phyloP scores from a whole-genome alignment of 1,139 yeast species.

The Saccharomyces hybrid region DNA sequence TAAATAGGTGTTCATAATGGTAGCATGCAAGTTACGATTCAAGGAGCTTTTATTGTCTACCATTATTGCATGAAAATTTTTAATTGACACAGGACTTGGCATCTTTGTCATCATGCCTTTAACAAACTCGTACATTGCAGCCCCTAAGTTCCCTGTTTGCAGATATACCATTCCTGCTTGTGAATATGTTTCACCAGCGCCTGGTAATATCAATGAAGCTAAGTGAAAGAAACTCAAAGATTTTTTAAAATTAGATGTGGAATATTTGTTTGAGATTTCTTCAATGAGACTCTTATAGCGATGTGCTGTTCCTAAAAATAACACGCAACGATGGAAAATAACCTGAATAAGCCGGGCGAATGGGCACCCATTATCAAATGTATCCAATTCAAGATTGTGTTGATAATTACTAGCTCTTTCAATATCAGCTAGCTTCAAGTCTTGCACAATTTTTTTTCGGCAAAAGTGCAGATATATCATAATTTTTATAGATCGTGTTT shows the following conservation, averaged over 20 bases:
- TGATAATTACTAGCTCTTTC: slow-evolving; percentile 6
- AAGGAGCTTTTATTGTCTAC: slow-evolving; percentile 17
- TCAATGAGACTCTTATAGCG: slow-evolving; percentile 47
- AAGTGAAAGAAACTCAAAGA: slow-evolving; percentile 44
- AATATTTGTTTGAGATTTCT: slow-evolving; percentile 38
- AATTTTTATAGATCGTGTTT: slow-evolving; percentile 21
- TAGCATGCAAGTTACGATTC: slow-evolving; percentile 14
- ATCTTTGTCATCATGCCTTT: slow-evolving; percentile 53
- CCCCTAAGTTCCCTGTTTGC: slow-evolving; percentile 35
- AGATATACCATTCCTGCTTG: slow-evolving; percentile 55
- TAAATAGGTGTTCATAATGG: slow-evolving; percentile 13
- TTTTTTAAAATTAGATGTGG: slow-evolving; percentile 36
- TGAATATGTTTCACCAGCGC: slow-evolving; percentile 55
- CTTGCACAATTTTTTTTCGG: slow-evolving; percentile 15
- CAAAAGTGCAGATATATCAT: slow-evolving; percentile 14
- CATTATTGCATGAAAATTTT: slow-evolving; percentile 19
- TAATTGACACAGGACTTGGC: slow-evolving; percentile 31
- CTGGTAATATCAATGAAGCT: slow-evolving; percentile 52
- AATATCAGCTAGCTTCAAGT: slow-evolving; percentile 11
- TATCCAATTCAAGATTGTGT: not conserved
- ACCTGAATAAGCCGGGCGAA: slow-evolving; percentile 39
- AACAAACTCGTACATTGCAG: slow-evolving; percentile 45
- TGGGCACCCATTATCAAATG: slow-evolving; percentile 20
- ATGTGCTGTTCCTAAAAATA: slow-evolving; percentile 53
- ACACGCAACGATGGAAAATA: slow-evolving; percentile 46